Evolutionary conservation across 2,329 filamentous ascomycete genomes (phyloP), one percentile per base, ranked within the genome.

Genomic region (Hypoxylon sp.): DNA sequence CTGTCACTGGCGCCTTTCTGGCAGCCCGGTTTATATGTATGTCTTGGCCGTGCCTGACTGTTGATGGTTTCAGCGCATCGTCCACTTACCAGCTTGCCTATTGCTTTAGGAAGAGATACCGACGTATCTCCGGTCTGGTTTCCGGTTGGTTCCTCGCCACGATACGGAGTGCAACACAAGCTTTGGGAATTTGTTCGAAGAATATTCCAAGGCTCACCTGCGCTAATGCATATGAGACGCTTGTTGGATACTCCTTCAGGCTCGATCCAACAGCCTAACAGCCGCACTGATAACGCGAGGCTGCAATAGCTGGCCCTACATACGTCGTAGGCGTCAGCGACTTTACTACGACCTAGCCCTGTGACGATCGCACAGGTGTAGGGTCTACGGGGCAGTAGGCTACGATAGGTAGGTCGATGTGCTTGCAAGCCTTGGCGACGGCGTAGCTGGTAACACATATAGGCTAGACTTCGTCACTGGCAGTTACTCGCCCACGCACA

Each of bases 321-420:
- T n/a, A n/a, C n/a, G n/a, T n/a, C n/a, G n/a, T n/a, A 48, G 37
- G 24, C 23, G 48, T 56, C 58, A 48, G 49, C 53, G 45, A 49
- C 42, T 42, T 21, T 29, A 31, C 29, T 47, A 43, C 27, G 40
- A 4, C 15, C 27, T 42, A 37, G 54, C 33, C 45, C 13, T 52
- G 42, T 24, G 49, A 49, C 46, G 45, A 51, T 21, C 45, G 33
- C 33, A 29, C 11, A 41, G 18, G 18, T 46, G 26, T 49, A 42
- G 53, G 52, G 40, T 51, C 29, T 38, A 46, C 57, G 57, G 57
- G n/a, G n/a, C n/a, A 55, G 17, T 24, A 60, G 35, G 43, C 52
- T 63, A 52, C 46, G 57, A 57, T 63, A 60, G 53, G 56, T 55
- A 41, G 42, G 47, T 50, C 20, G 33, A 33, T 42, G 18, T 27